phyloP scores from a whole-genome alignment of 192 early-diverging fungal genomes.

The Funneliformis geosporum region DNA sequence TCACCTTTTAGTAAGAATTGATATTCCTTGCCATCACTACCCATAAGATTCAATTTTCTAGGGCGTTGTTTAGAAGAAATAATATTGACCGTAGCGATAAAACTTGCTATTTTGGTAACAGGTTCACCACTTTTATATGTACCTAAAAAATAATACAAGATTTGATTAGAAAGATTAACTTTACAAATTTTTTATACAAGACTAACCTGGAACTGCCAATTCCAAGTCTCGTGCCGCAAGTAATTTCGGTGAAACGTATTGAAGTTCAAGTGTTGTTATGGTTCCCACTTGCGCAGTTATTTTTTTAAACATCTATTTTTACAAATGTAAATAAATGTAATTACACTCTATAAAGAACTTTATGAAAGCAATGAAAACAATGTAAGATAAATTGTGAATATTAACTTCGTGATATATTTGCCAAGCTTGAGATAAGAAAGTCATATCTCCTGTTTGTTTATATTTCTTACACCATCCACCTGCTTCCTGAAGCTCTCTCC shows the following conservation, averaged over 20 bases:
- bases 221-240: conserved; percentile 82
- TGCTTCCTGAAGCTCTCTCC: conserved; percentile 82
- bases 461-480: conserved; percentile 83
- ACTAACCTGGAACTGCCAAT: conserved; percentile 80
- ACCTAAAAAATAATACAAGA: conserved; percentile 36
- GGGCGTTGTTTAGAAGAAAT: conserved; percentile 93
- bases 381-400: too few relatives aligned
- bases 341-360: not conserved
- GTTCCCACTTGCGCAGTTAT: conserved; percentile 83
- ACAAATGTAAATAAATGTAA: not conserved
- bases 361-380: not conserved
- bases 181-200: not conserved
- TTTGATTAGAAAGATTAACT: not conserved
- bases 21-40: conserved; percentile 88
- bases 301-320: conserved; percentile 59
- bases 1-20: conserved; percentile 85
- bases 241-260: conserved; percentile 88
- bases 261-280: conserved; percentile 80
- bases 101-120: conserved; percentile 85
- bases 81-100: conserved; percentile 78
- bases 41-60: conserved; percentile 78
- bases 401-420: conserved; percentile 81
- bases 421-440: conserved; percentile 92
- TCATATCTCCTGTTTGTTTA: conserved; percentile 69
- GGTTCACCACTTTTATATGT: conserved; percentile 85